Percentiles rank a stretch among this genome's conserved stretches.
Conservation (phyloP, 2,329 filamentous ascomycete genomes). For the Teratosphaeria zuluensis region DNA sequence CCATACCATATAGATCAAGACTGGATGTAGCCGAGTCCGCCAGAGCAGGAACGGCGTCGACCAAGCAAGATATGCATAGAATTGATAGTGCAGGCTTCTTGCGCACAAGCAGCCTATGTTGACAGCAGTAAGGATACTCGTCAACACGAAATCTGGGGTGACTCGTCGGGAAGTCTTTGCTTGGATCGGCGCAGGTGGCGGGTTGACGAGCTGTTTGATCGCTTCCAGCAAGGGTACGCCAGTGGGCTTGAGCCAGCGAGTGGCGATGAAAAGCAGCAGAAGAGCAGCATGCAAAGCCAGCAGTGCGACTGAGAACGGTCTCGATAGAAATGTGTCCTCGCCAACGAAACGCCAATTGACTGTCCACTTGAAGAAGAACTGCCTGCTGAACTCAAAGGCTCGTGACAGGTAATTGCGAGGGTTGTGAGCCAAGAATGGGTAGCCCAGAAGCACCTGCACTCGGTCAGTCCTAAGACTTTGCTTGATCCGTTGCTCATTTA, state of each 20-base stretch:
- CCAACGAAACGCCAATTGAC: slow-evolving; percentile 98
- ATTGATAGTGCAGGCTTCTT: slow-evolving; percentile 86
- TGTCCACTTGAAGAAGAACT: slow-evolving; percentile 96
- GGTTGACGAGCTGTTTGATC: slow-evolving; percentile 36
- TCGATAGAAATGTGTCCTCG: slow-evolving; percentile 68
- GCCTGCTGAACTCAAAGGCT: slow-evolving; percentile 82
- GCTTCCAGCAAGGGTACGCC: slow-evolving; percentile 50
- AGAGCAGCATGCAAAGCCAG: slow-evolving; percentile 56
- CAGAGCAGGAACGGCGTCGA: slow-evolving; percentile 79
- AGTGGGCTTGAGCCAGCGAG: slow-evolving; percentile 64
- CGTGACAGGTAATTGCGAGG: slow-evolving; percentile 63
- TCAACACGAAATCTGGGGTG: slow-evolving; percentile 64
- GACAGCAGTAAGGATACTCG: slow-evolving; percentile 65
- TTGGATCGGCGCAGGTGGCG: slow-evolving; percentile 44
- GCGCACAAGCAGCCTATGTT: slow-evolving; percentile 76
- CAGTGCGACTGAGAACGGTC: slow-evolving; percentile 56
- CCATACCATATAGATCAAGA: slow-evolving; percentile 62
- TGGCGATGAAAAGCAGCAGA: slow-evolving; percentile 56
- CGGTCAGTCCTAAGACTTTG: not conserved
- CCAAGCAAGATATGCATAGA: slow-evolving; percentile 88
- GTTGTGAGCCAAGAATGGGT: slow-evolving; percentile 61
- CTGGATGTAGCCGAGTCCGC: slow-evolving; percentile 60
- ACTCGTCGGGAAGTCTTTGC: slow-evolving; percentile 47
- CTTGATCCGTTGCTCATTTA: slow-evolving; percentile 32
- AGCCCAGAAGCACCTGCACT: slow-evolving; percentile 42